Evolutionary conservation across 257 asterid species (phyloP).

Genomic region (Avicennia marina): DNA sequence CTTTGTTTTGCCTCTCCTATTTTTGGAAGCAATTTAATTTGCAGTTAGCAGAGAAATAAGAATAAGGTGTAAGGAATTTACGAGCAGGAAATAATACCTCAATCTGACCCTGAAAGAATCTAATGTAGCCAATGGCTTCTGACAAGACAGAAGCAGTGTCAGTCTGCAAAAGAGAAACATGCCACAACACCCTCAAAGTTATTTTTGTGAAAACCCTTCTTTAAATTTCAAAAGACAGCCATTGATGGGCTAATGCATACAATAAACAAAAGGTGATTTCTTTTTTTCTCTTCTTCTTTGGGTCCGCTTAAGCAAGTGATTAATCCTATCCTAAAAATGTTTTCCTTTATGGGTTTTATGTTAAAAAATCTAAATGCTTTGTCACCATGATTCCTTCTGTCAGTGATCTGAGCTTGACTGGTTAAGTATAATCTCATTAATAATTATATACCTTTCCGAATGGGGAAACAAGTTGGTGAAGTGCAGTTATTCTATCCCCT

Average conservation of each 20-base stretch:
- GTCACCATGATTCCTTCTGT: too few species aligned
- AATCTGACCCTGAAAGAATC: slow-evolving; percentile 89
- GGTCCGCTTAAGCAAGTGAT: too few species aligned
- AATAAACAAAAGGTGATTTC: background rate
- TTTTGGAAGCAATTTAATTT: background rate
- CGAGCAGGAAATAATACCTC: slow-evolving; percentile 68
- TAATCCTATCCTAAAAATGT: too few species aligned
- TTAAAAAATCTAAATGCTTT: too few species aligned
- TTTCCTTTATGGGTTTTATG: too few species aligned
- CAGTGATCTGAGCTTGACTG: too few species aligned
- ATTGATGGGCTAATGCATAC: slow-evolving; percentile 26
- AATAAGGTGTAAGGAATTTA: background rate
- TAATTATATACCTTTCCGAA: slow-evolving; percentile 73
- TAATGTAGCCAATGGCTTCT: slow-evolving; percentile 87
- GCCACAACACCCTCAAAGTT: slow-evolving; percentile 17
- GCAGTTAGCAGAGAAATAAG: background rate
- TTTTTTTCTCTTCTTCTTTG: too few species aligned
- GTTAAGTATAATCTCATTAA: too few species aligned
- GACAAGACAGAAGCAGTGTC: slow-evolving; percentile 99
- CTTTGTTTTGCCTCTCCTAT: too few species aligned
- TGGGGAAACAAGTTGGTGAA: slow-evolving; percentile 97
- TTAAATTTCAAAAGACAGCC: slow-evolving; percentile 38
- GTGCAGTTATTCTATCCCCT: slow-evolving; percentile 93
- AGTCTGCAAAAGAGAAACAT: slow-evolving; percentile 86
- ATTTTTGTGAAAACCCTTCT: slow-evolving; percentile 11